These are phyloP conservation scores for Colletotrichum caudatum DNA, from an alignment of 2,329 filamentous ascomycete species.

Conservation along the genomic window DNA sequence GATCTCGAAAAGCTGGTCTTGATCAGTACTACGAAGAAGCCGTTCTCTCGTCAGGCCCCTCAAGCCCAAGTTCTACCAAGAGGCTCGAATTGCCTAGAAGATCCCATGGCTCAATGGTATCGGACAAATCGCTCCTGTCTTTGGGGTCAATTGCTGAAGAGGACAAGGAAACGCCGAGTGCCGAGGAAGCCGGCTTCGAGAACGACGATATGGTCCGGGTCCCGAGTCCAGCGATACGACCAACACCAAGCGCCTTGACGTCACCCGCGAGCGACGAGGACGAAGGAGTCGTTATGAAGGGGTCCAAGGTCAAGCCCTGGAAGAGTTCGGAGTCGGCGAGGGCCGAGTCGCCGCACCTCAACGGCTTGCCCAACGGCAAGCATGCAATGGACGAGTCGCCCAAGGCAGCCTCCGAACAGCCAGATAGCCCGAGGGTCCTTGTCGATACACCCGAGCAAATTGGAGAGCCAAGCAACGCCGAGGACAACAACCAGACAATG, in stretches of 20 bases:
- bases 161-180: conserved; percentile 42
- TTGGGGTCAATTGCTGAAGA: conserved; percentile 60
- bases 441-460: conserved; percentile 26
- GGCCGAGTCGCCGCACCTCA: conserved; percentile 19
- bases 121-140: conserved; percentile 55
- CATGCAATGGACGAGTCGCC: conserved; percentile 17
- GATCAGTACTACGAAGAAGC: conserved; percentile 54
- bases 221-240: conserved; percentile 48
- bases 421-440: conserved; percentile 20
- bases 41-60: conserved; percentile 50
- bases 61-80: conserved; percentile 51
- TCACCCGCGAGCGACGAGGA: conserved; percentile 54
- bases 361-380: conserved; percentile 33
- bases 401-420: conserved; percentile 4
- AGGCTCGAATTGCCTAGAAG: conserved; percentile 48
- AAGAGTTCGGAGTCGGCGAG: conserved; percentile 3
- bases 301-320: conserved; percentile 40
- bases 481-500: conserved; percentile 1
- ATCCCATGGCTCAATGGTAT: conserved; percentile 45
- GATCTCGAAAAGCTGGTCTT: conserved; percentile 50
- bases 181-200: conserved; percentile 37
- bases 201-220: conserved; percentile 42
- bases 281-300: conserved; percentile 54
- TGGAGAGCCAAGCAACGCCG: conserved; percentile 5
- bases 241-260: conserved; percentile 43